A percentile compares a stretch with the other conserved stretches of the same genome.
These are phyloP conservation scores for Chaetoceros muelleri DNA, from an alignment of 108 stramenopile species.

Conservation along the genomic window DNA sequence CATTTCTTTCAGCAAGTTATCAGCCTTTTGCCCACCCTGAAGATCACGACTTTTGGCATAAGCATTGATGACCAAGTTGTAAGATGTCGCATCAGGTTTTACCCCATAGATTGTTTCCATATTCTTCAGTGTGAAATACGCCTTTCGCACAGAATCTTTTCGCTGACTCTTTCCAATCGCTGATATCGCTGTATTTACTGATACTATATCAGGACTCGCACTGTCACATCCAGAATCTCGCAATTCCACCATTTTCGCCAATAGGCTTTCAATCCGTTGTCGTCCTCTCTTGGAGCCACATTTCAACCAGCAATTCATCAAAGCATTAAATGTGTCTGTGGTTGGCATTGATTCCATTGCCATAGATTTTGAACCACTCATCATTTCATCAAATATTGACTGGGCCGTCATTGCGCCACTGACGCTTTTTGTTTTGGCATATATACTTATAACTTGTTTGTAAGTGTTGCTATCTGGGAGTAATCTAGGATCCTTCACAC, in stretches of 20 bases:
- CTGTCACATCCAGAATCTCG: background rate
- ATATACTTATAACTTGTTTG: background rate
- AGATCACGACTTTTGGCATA: conserved; percentile 12
- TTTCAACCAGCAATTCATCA: conserved; percentile 24
- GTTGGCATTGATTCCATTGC: background rate
- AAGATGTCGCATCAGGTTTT: conserved; percentile 21
- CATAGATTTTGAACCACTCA: background rate
- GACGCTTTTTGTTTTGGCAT: background rate
- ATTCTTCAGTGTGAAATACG: background rate
- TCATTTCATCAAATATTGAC: background rate
- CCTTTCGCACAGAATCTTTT: background rate
- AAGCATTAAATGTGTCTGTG: conserved; percentile 18
- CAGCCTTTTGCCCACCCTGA: background rate
- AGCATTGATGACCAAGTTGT: conserved; percentile 39
- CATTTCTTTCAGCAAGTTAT: conserved; percentile 1
- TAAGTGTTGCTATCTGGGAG: background rate
- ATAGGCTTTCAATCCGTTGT: background rate
- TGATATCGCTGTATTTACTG: background rate
- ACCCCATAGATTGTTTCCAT: conserved; percentile 1
- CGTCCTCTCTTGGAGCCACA: background rate
- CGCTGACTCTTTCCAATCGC: background rate
- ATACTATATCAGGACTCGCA: background rate
- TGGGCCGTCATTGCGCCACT: background rate
- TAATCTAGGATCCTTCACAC: background rate
- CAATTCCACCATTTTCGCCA: background rate